Base-by-base conservation (phyloP, 2,329 filamentous ascomycete species). In the Aureobasidium lini region DNA sequence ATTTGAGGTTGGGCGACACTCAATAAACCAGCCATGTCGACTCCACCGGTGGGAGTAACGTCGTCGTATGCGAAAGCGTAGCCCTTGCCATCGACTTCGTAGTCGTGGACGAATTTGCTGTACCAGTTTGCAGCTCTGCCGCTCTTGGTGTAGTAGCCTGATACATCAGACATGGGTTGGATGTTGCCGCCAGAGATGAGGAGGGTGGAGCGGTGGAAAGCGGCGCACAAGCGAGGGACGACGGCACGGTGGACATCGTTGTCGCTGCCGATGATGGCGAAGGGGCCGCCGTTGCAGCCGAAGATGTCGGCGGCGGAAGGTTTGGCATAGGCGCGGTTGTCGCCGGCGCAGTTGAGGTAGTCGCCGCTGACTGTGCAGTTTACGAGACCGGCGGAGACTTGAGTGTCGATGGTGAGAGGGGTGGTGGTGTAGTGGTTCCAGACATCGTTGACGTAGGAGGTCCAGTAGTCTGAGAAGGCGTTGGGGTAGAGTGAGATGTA, bases 201-300 rank as follows among this genome's bases (percentile, higher is more conserved):
- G 60, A 94, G 73, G 6, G 87, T 93, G 15, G 82, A 84, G 18
- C 89, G 81, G 72, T 92, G 90, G 66, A 93, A 83, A 0, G 87
- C 88, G 1, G 90, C 89, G 1, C 87, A 83, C 10, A 95, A 75
- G n/a, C 89, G 80, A 0, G 90, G 87, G 1, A 85, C 84, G 50
- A 92, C 80, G 40, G 86, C 86, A 61, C 73, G 71, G 57, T 77
- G 74, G 28, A 74, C 71, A 15, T 63, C 67, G 53, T 75, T 75
- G 15, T 73, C 68, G 2, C 64, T 65, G 60, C 77, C 64, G 54
- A 73, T 61, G 2, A 79, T 70, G 63, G 76, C 73, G 64, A 87
- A 87, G 0, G 84, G 82, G 0, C 84, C 84, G 6, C 79, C 83
- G 68, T 82, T 86, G 73, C 85, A 89, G 46, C 80, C 81, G 67